Percentiles rank a stretch among this genome's conserved stretches.
phyloP scores from a whole-genome alignment of 441 rosid genomes.

The Codiaeum variegatum region DNA sequence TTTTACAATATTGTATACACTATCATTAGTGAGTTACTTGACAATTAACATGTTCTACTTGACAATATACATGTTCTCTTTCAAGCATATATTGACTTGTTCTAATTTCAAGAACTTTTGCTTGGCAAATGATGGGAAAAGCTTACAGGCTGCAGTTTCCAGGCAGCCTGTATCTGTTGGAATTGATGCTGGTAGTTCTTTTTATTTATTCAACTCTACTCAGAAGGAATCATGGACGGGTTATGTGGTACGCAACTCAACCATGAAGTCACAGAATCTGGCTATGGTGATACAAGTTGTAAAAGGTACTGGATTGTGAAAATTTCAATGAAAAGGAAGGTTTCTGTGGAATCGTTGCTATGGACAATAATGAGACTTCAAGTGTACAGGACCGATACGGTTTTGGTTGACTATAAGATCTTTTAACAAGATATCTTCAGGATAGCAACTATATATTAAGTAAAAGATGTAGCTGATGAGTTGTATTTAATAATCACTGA shows the following conservation, averaged over 20 bases:
- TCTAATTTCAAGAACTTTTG: too few relatives aligned
- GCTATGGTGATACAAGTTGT: too few relatives aligned
- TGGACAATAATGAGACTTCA: too few relatives aligned
- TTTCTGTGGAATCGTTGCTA: slow-evolving; percentile 67
- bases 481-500: too few relatives aligned
- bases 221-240: slow-evolving; percentile 52
- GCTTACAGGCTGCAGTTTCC: slow-evolving; percentile 45
- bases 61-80: background rate
- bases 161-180: slow-evolving; percentile 77
- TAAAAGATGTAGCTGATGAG: too few relatives aligned
- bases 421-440: too few relatives aligned
- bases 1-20: background rate
- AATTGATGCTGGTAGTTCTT: slow-evolving; percentile 53
- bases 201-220: slow-evolving; percentile 63
- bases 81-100: too few relatives aligned
- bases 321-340: slow-evolving; percentile 31
- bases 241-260: slow-evolving; percentile 50
- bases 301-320: too few relatives aligned
- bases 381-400: too few relatives aligned
- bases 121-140: slow-evolving; percentile 35
- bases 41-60: background rate
- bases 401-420: too few relatives aligned
- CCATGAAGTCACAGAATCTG: slow-evolving; percentile 73
- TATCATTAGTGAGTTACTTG: background rate
- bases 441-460: too few relatives aligned